These are phyloP conservation scores for Pseudogymnoascus sp. DNA, from an alignment of 2,329 filamentous ascomycete genomes.

Conservation along the genomic window DNA sequence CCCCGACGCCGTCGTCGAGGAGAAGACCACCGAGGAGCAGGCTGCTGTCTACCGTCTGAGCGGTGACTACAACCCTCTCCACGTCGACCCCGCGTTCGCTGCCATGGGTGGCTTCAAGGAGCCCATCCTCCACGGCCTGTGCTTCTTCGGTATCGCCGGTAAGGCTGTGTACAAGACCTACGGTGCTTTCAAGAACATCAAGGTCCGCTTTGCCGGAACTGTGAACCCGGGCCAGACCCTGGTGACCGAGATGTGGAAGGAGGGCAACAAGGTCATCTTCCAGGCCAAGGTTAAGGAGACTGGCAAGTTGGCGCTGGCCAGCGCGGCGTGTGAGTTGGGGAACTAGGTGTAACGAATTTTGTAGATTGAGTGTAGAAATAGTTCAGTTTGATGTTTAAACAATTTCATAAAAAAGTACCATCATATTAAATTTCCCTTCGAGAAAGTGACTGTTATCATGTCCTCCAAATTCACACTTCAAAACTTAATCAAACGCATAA, in stretches of 20 bases:
- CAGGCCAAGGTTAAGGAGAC: constrained; percentile 88
- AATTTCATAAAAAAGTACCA: background rate
- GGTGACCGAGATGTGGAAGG: constrained; percentile 90
- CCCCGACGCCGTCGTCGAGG: constrained; percentile 76
- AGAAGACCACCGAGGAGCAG: constrained; percentile 81
- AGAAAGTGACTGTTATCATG: background rate
- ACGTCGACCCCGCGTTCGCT: constrained; percentile 90
- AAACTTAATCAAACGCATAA: background rate
- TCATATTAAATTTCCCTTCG: background rate
- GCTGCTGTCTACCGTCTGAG: constrained; percentile 88
- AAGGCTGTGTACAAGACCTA: constrained; percentile 84
- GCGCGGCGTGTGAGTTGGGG: constrained; percentile 68
- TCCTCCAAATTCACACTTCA: background rate
- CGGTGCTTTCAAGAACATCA: constrained; percentile 81
- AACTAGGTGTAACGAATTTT: background rate
- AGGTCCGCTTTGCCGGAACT: constrained; percentile 81
- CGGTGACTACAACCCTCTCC: constrained; percentile 92
- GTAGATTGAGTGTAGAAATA: background rate
- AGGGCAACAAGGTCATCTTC: constrained; percentile 70
- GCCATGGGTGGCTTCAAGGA: constrained; percentile 91
- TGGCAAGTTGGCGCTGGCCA: constrained; percentile 77
- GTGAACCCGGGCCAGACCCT: constrained; percentile 85
- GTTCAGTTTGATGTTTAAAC: background rate
- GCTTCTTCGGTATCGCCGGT: constrained; percentile 83
- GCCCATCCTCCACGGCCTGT: constrained; percentile 94